Conservation (phyloP, 495 filamentous ascomycete species). For the Xylaria cubensis region DNA sequence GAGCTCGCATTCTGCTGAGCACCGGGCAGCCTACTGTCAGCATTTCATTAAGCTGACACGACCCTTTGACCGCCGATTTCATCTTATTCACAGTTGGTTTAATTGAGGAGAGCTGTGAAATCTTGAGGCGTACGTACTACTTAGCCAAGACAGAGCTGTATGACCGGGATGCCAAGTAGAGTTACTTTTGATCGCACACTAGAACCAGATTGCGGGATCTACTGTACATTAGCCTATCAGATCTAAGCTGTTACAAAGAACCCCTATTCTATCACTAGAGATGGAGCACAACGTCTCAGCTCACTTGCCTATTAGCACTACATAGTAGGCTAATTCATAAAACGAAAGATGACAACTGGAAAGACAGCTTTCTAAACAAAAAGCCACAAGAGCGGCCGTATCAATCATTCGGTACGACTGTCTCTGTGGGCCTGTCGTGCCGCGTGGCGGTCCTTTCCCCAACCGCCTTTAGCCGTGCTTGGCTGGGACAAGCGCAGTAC, state of each 20-base stretch:
- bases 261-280: not conserved
- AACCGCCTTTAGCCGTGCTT: no score
- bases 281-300: not conserved
- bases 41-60: not conserved
- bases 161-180: not conserved
- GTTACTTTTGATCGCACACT: not conserved
- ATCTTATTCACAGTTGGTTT: not conserved
- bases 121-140: not conserved
- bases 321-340: not conserved
- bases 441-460: no score
- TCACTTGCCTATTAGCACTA: not conserved
- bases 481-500: no score
- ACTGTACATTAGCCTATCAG: slow-evolving; percentile 8
- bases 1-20: not conserved
- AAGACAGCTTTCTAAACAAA: not conserved
- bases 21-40: not conserved
- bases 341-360: not conserved
- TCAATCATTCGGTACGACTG: not conserved
- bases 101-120: not conserved
- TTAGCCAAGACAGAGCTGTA: not conserved
- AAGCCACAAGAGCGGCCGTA: not conserved
- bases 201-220: not conserved
- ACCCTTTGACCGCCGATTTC: slow-evolving; percentile 11
- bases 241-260: not conserved
- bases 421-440: no score